Conservation (phyloP, 2,329 filamentous ascomycete species). For the Seiridium cupressi region DNA sequence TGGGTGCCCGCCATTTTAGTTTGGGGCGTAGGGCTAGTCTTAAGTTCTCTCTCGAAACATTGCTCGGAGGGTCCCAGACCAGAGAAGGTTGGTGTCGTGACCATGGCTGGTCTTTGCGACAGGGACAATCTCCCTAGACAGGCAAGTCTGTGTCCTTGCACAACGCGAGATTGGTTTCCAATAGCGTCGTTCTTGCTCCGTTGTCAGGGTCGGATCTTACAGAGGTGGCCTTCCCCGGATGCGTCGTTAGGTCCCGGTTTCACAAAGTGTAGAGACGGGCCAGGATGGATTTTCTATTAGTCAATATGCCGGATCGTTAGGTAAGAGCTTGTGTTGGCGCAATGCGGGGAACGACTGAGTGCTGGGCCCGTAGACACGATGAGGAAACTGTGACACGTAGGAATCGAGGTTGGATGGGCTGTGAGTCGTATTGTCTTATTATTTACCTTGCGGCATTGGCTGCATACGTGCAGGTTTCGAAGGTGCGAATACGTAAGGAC, state of each 20-base stretch:
- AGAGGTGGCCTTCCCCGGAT: neutral
- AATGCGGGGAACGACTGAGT: slow-evolving; percentile 38
- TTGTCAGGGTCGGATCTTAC: neutral
- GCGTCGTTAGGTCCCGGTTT: neutral
- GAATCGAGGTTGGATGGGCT: neutral
- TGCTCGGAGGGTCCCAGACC: slow-evolving; percentile 13
- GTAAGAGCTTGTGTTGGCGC: slow-evolving; percentile 39
- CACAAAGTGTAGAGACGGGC: slow-evolving; percentile 1
- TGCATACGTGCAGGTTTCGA: neutral
- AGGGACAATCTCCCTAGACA: neutral
- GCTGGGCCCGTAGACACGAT: slow-evolving; percentile 12
- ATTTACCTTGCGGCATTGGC: neutral
- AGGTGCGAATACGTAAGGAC: slow-evolving; percentile 4
- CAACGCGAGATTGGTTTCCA: slow-evolving; percentile 22
- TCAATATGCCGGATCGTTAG: slow-evolving; percentile 42
- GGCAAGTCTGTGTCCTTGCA: slow-evolving; percentile 3
- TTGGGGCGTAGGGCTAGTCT: slow-evolving; percentile 17
- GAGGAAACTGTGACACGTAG: slow-evolving; percentile 6
- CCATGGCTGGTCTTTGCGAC: slow-evolving; percentile 16
- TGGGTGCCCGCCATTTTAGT: slow-evolving; percentile 23
- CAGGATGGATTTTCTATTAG: slow-evolving; percentile 40
- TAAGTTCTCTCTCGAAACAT: slow-evolving; percentile 15
- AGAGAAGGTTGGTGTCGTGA: slow-evolving; percentile 17
- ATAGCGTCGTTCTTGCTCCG: slow-evolving; percentile 19
- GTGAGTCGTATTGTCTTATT: slow-evolving; percentile 1